phyloP scores from a whole-genome alignment of 1,284 basidiomycete species.

The Rhodotorula mucilaginosa region DNA sequence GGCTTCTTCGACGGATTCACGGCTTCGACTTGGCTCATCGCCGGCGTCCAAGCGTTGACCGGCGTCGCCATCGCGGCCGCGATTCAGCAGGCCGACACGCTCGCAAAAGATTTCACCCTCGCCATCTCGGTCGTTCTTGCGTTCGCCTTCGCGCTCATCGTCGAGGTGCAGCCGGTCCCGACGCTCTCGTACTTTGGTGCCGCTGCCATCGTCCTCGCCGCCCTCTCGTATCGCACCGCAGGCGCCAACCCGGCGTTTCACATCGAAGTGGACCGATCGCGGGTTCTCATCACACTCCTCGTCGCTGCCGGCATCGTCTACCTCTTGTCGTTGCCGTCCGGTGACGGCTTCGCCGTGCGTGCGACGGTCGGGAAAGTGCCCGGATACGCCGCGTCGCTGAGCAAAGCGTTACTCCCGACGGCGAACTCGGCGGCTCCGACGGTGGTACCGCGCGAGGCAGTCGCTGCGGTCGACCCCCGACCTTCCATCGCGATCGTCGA shows the following conservation, averaged over 20 bases:
- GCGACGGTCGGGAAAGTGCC: no score
- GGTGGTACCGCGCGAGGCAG: conserved; percentile 21
- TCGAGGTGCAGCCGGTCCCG: conserved; percentile 15
- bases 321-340: not conserved
- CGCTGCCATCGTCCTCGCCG: conserved; percentile 44
- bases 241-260: conserved; percentile 1
- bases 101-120: conserved; percentile 49
- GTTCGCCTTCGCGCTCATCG: conserved; percentile 47
- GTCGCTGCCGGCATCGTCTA: conserved; percentile 14
- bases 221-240: conserved; percentile 42
- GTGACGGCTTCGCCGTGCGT: not conserved
- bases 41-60: conserved; percentile 48
- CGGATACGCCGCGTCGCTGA: conserved; percentile 7
- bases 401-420: conserved; percentile 21
- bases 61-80: conserved; percentile 47
- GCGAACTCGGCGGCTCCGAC: conserved; percentile 22
- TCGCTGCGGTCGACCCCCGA: conserved; percentile 8
- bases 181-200: conserved; percentile 45
- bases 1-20: conserved; percentile 47
- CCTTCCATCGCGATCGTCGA: conserved; percentile 37
- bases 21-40: conserved; percentile 45
- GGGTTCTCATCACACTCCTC: not conserved
- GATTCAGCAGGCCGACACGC: conserved; percentile 50
- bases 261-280: conserved; percentile 5
- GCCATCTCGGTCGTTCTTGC: conserved; percentile 46